Base-by-base conservation (phyloP, 805 yeast genomes). In the Blastobotrys chiropterorum region DNA sequence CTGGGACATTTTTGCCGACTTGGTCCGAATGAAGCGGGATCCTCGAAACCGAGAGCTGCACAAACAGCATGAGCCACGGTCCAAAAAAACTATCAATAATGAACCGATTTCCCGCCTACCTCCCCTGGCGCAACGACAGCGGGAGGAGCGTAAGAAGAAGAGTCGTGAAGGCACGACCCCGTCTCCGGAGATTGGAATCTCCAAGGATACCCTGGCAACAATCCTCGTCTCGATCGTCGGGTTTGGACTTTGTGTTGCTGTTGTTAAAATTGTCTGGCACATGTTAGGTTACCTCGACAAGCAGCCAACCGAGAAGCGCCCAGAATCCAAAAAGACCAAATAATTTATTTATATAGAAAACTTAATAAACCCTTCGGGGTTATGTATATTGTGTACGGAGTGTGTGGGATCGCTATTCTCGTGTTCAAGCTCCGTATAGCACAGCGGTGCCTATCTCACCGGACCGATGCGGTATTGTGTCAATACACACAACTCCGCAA, bases 31-130 rank as follows among this genome's bases (percentile, higher is more conserved):
- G 39, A 59, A 59, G 50, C 53, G 56, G 17, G 66, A 61, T 46
- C 64, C 67, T n/a, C 52, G 58, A 49, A 61, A 67, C 16, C 40
- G 60, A 2, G 44, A 20, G 17, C n/a, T 44, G 15, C 65, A 66
- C 65, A 48, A 55, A 39, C 48, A 55, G 47, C 51, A 50, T 41
- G 39, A 57, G 53, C 50, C 59, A 31, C 39, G 54, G 20, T 55
- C 52, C 19, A 39, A 19, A 26, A 58, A 54, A 11, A 48, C 59
- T 4, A 62, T 59, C 52, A 49, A 59, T 49, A 55, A 19, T 16
- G 34, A 46, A 22, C 43, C 48, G 2, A 38, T 38, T 6, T 19
- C 34, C 13, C 22, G 20, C 16, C 19, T 48, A n/a, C 51, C 51
- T 6, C 42, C 51, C 2, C 20, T 22, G 26, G 51, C 51, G 43